Evolutionary conservation across 306 rosid genomes (phyloP).

Genomic region (Quercus variabilis): DNA sequence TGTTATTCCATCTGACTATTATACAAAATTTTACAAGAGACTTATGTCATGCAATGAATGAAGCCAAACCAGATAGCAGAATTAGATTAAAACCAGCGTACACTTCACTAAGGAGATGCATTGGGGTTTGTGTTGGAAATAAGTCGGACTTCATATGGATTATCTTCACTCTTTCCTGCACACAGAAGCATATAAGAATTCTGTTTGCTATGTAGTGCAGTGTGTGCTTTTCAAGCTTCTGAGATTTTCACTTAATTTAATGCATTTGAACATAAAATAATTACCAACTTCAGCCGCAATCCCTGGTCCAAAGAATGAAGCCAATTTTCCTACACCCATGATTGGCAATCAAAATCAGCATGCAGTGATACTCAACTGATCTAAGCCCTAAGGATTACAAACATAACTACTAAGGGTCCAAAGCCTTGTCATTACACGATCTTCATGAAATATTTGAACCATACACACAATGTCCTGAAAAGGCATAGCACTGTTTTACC

Average conservation of each 20-base stretch:
- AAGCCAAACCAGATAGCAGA: slow-evolving; percentile 26
- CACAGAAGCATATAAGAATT: slow-evolving; percentile 12
- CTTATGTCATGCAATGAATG: slow-evolving; percentile 29
- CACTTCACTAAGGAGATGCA: slow-evolving; percentile 33
- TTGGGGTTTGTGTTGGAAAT: slow-evolving; percentile 53
- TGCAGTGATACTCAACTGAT: slow-evolving; percentile 1
- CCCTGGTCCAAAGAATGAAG: slow-evolving; percentile 97
- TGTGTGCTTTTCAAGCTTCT: neutral
- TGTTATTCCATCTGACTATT: slow-evolving; percentile 25
- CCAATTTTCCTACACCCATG: slow-evolving; percentile 58
- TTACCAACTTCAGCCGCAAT: slow-evolving; percentile 91
- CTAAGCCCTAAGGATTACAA: neutral
- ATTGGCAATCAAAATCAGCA: slow-evolving; percentile 11
- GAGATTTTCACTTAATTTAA: neutral
- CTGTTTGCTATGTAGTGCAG: neutral
- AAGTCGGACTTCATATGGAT: slow-evolving; percentile 74
- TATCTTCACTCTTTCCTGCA: slow-evolving; percentile 68
- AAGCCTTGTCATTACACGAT: neutral
- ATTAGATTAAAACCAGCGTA: slow-evolving; percentile 22
- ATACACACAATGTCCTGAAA: neutral
- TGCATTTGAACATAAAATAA: slow-evolving; percentile 16
- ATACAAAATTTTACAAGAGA: slow-evolving; percentile 36
- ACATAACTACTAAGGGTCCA: neutral
- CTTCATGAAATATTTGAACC: neutral
- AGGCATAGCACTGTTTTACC: slow-evolving; percentile 33